Base-by-base conservation (phyloP, 352 stramenopile species). In the Globisporangium carolinianum region DNA sequence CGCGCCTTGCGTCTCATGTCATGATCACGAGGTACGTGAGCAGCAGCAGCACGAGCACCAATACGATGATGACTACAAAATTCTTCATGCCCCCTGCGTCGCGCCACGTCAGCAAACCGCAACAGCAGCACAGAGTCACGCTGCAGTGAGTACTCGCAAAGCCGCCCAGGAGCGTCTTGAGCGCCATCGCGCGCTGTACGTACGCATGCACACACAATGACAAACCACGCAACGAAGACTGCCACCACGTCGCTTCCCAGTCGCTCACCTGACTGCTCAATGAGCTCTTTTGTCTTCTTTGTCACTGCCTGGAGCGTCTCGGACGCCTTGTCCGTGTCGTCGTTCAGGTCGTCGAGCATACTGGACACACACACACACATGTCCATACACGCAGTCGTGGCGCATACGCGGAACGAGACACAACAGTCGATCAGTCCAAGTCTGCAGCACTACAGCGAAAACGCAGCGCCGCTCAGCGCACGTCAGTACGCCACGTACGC, bases 21-120 rank as follows among this genome's bases (percentile, higher is more conserved):
- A 93, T 94, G 61, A 91, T 91, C 61, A 91, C 83, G 61, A 91
- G 73, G 69, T 91, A 91, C 62, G 83, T 94, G 62, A 94, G 75
- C 58, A 94, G 67, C 49, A 94, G 71, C 66, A 94, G 62, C 60
- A 94, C 81, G 35, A 94, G 67, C 55, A 87, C 80, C 15, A 93
- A 72, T 68, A 88, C 83, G 66, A 93, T 90, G 74, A 94, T 91
- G 53, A 94, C 73, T 54, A 90, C 73, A 57, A 91, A 89, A 58
- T 89, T 94, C 68, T 90, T 87, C 75, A 94, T 82, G 57, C 83
- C 83, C 52, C 83, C 81, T 87, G 57, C 52, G 8, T 12, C 43
- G 39, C n/a, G 24, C 39, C 5, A 39, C 17, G 4, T 24, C n/a
- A 50, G 2, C 15, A 46, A 38, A 60, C 42, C 51, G 51, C 24